Conservation (phyloP, 208 protist species). For the Borovskyia barvae region DNA sequence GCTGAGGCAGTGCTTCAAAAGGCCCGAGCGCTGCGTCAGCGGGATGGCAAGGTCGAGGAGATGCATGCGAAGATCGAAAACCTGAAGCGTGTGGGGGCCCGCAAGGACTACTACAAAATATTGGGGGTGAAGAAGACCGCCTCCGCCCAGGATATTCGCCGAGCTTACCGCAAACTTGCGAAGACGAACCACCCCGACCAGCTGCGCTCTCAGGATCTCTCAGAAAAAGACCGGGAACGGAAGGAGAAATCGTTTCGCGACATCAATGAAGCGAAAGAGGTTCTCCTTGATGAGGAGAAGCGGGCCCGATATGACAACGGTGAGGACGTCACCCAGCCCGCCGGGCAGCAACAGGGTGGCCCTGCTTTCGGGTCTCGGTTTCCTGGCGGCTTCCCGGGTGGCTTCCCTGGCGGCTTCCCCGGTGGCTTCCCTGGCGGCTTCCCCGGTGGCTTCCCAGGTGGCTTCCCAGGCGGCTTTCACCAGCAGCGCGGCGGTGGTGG, state of each 20-base stretch:
- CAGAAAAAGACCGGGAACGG: constrained; percentile 64
- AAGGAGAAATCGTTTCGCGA: constrained; percentile 80
- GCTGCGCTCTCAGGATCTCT: constrained; percentile 70
- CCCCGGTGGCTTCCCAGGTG: constrained; percentile 23
- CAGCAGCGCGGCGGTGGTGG: constrained; percentile 22
- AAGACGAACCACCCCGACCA: constrained; percentile 90
- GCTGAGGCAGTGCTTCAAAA: constrained; percentile 61
- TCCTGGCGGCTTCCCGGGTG: constrained; percentile 14
- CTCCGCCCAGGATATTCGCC: constrained; percentile 75
- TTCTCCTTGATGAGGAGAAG: constrained; percentile 87
- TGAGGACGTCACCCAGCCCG: constrained; percentile 81
- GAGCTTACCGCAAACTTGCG: constrained; percentile 88
- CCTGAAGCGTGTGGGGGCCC: constrained; percentile 36
- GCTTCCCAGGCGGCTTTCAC: constrained; percentile 22
- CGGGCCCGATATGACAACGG: constrained; percentile 86
- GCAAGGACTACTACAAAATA: constrained; percentile 94
- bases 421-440: constrained; percentile 34
- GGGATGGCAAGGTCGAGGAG: constrained; percentile 31
- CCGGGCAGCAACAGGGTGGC: constrained; percentile 43
- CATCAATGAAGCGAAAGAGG: constrained; percentile 91
- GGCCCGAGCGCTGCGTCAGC: constrained; percentile 27
- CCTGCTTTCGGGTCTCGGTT: constrained; percentile 75
- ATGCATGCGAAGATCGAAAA: constrained; percentile 56
- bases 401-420: constrained; percentile 21
- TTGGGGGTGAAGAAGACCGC: constrained; percentile 87